These are phyloP conservation scores for Gremmenia infestans DNA, from an alignment of 2,329 filamentous ascomycete genomes.

Conservation along the genomic window DNA sequence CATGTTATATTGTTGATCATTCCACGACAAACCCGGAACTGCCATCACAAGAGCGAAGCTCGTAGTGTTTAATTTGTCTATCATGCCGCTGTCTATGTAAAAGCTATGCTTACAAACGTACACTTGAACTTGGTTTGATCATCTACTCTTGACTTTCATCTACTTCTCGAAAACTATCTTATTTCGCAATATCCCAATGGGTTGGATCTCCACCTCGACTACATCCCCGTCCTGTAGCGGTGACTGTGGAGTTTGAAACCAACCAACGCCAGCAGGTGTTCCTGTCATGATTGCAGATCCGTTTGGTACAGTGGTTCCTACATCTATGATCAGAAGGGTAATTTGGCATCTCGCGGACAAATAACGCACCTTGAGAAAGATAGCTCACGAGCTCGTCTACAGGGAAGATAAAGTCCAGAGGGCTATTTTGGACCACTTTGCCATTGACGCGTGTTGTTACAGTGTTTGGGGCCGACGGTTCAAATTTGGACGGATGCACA, in stretches of 20 bases:
- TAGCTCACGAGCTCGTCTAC: too few relatives aligned
- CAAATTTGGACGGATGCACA: slow-evolving; percentile 23
- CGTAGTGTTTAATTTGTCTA: too few relatives aligned
- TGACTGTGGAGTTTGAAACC: slow-evolving; percentile 27
- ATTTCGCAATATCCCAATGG: slow-evolving; percentile 29
- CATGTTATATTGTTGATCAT: too few relatives aligned
- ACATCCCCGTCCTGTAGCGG: slow-evolving; percentile 34
- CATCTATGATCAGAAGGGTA: too few relatives aligned
- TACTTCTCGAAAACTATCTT: slow-evolving; percentile 12
- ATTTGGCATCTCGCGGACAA: too few relatives aligned
- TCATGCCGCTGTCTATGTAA: too few relatives aligned
- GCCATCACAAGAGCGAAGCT: too few relatives aligned
- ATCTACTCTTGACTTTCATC: too few relatives aligned
- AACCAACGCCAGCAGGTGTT: slow-evolving; percentile 38
- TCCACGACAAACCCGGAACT: too few relatives aligned
- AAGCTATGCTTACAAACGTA: too few relatives aligned
- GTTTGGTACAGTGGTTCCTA: slow-evolving; percentile 39
- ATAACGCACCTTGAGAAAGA: too few relatives aligned
- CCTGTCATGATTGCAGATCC: slow-evolving; percentile 48
- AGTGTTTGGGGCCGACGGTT: neutral
- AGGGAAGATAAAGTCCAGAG: neutral
- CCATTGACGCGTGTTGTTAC: neutral
- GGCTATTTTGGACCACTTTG: neutral
- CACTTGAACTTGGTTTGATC: too few relatives aligned
- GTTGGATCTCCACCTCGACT: slow-evolving; percentile 24